These are phyloP conservation scores for Colletotrichum orchidophilum DNA, from an alignment of 2,329 filamentous ascomycete genomes.

Conservation along the genomic window DNA sequence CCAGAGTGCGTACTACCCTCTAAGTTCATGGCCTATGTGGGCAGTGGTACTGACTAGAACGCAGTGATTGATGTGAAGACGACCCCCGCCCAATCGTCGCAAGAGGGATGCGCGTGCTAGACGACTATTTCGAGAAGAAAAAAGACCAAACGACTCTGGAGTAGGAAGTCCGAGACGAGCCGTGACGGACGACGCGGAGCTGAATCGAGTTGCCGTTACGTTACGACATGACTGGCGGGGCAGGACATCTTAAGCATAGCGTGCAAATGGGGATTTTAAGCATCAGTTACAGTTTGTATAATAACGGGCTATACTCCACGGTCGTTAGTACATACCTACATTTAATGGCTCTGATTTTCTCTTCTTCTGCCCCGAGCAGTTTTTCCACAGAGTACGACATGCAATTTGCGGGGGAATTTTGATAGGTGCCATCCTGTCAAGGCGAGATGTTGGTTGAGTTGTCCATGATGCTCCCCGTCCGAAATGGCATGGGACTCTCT, in stretches of 20 bases:
- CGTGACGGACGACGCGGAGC: conserved; percentile 17
- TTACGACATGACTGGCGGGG: conserved; percentile 32
- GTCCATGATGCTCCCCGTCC: not conserved
- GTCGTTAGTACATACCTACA: conserved; percentile 35
- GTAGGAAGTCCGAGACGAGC: conserved; percentile 32
- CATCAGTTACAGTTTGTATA: conserved; percentile 38
- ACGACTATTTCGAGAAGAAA: not conserved
- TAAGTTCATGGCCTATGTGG: not conserved
- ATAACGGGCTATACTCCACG: conserved; percentile 35
- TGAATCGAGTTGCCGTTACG: conserved; percentile 23
- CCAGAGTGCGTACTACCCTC: conserved; percentile 72
- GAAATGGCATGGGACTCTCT: conserved; percentile 3
- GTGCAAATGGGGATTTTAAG: conserved; percentile 37
- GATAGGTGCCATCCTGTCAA: not conserved
- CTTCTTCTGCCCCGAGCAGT: not conserved
- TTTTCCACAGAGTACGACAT: not conserved
- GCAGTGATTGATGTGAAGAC: conserved; percentile 95
- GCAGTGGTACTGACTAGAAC: conserved; percentile 38
- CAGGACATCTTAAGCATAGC: conserved; percentile 43
- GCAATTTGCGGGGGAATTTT: not conserved
- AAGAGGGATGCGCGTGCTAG: conserved; percentile 79
- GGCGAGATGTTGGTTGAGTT: not conserved
- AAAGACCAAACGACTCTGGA: conserved; percentile 3
- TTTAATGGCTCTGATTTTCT: conserved; percentile 29
- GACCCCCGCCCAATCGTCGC: conserved; percentile 72